Evolutionary conservation across 106 monocot species (phyloP), one percentile per base, ranked within the genome.

Genomic region (Allium fistulosum): DNA sequence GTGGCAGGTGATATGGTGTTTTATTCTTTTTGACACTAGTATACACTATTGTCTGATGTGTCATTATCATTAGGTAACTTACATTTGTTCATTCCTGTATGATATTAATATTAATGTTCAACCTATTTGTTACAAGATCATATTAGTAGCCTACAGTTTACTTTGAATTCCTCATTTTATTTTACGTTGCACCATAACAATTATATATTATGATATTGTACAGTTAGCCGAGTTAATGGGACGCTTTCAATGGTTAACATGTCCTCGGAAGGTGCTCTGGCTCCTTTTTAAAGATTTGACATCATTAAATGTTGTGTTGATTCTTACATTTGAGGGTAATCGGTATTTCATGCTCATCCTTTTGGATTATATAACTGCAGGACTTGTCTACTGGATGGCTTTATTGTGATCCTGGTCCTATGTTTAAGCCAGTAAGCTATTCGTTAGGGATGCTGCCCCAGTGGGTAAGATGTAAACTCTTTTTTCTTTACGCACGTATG

Each of bases 301-400:
- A 69, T 48, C 26, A 56, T 56, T 46, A 50, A 50, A 53, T 61
- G 51, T 71, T 16, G 58, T 27, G 16, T 13, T 46, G 51, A 26
- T 28, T n/a, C 53, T 64, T 56, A 22, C 53, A 8, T 55, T 22
- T 2, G 11, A 55, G 53, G 53, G 15, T 11, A 55, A 55, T 55
- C 5, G 37, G 37, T 37, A 37, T 37, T 37, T 37, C 37, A 5
- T 37, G 37, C 37, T 37, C 37, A 37, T 37, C 5, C 37, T 37
- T 37, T 37, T 37, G 26, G 37, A 6, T 74, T 13, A 69, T 15
- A 47, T 75, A 8, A 27, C 65, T 84, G 51, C 61, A 99, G 97
- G 97, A 99, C 65, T 87, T 99, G 71, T 92, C 92, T 13, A 92
- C 92, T n/a, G 92, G 97, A 69, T 99, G 97, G 97, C 89, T 99